These are phyloP conservation scores for Aspergillus fructus DNA, from an alignment of 2,329 filamentous ascomycete genomes.

Conservation along the genomic window DNA sequence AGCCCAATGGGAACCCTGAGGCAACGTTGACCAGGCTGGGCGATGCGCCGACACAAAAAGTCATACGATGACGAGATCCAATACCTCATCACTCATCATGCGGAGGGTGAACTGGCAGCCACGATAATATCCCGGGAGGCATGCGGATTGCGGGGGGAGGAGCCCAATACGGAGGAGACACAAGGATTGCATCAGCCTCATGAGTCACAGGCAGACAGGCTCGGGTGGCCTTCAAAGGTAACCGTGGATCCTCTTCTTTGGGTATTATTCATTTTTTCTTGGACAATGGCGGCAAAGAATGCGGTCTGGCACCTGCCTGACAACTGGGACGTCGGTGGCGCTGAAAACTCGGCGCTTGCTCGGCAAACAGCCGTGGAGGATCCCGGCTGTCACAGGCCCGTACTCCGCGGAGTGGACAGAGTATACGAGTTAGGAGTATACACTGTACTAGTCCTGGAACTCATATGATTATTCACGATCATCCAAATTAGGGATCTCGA, in stretches of 20 bases:
- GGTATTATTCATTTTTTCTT: background rate
- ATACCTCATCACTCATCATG: conserved; percentile 23
- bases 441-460: background rate
- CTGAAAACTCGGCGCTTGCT: conserved; percentile 3
- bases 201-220: conserved; percentile 10
- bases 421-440: background rate
- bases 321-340: background rate
- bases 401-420: too few relatives aligned
- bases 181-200: conserved; percentile 21
- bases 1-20: conserved; percentile 17
- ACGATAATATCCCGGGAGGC: conserved; percentile 27
- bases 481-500: background rate
- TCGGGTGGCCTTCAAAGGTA: background rate
- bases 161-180: conserved; percentile 1
- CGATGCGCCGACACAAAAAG: conserved; percentile 7
- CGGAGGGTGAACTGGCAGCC: background rate
- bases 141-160: conserved; percentile 15
- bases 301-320: background rate
- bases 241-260: background rate
- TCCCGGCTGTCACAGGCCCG: background rate
- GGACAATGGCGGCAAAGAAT: background rate
- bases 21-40: conserved; percentile 11
- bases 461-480: background rate
- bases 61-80: conserved; percentile 25
- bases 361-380: background rate